These are phyloP conservation scores for Paracoccidioides lutzii DNA, from an alignment of 2,329 filamentous ascomycete species.

Conservation along the genomic window DNA sequence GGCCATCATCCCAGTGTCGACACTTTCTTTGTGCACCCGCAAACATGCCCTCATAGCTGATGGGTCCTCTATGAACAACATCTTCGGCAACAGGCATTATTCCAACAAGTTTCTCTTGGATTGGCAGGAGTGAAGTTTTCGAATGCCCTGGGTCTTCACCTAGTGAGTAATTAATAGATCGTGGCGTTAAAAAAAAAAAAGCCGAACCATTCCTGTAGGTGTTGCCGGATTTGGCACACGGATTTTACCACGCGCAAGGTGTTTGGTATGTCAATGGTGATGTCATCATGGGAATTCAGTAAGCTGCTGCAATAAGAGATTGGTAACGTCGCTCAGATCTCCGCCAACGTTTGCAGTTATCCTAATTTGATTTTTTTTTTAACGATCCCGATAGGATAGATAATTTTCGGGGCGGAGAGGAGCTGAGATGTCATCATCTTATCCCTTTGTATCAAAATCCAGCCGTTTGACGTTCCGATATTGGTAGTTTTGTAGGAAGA, in stretches of 20 bases:
- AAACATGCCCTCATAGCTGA: conserved; percentile 40
- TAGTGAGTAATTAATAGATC: conserved; percentile 48
- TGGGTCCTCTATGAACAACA: conserved; percentile 45
- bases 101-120: conserved; percentile 36
- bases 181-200: conserved; percentile 45
- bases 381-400: conserved; percentile 37
- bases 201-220: conserved; percentile 35
- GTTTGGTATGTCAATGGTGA: conserved; percentile 27
- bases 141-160: conserved; percentile 33
- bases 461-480: conserved; percentile 21
- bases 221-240: conserved; percentile 27
- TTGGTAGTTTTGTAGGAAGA: conserved; percentile 38
- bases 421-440: conserved; percentile 30
- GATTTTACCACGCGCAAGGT: conserved; percentile 38
- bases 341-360: conserved; percentile 28
- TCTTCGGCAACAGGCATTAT: conserved; percentile 32
- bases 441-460: conserved; percentile 29
- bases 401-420: conserved; percentile 33
- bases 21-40: conserved; percentile 41
- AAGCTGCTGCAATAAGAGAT: conserved; percentile 22
- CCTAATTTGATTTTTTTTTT: conserved; percentile 34
- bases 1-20: conserved; percentile 31
- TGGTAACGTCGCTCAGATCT: conserved; percentile 27
- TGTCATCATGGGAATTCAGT: conserved; percentile 22
- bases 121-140: conserved; percentile 22